phyloP scores from a whole-genome alignment of 441 rosid genomes.

The Gossypium lobatum region DNA sequence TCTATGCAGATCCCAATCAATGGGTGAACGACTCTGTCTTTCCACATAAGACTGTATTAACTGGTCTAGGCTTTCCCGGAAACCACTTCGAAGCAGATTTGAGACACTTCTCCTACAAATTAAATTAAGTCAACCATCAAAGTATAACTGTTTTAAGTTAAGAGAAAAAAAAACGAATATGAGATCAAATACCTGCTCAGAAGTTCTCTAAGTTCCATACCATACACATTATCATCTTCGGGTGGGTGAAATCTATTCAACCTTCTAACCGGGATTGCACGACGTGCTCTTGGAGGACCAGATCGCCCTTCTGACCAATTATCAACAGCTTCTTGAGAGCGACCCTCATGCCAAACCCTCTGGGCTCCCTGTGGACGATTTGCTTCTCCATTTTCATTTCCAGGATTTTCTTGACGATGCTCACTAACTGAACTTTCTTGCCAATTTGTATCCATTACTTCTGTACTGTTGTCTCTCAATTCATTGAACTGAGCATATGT shows the following conservation, averaged over 20 bases:
- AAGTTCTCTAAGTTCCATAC: slow-evolving; percentile 81
- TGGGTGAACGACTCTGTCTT: slow-evolving; percentile 70
- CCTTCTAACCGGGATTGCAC: slow-evolving; percentile 48
- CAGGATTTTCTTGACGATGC: slow-evolving; percentile 49
- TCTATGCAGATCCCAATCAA: slow-evolving; percentile 83
- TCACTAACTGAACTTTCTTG: slow-evolving; percentile 44
- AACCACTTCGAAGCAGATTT: slow-evolving; percentile 82
- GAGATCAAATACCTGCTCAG: slow-evolving; percentile 53
- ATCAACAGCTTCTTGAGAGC: slow-evolving; percentile 41
- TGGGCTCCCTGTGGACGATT: slow-evolving; percentile 36
- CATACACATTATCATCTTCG: slow-evolving; percentile 75
- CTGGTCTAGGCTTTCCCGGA: slow-evolving; percentile 87
- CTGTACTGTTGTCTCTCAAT: slow-evolving; percentile 46
- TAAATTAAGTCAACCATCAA: not conserved
- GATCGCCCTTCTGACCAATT: slow-evolving; percentile 55
- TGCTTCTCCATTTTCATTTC: slow-evolving; percentile 38
- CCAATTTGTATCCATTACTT: slow-evolving; percentile 48
- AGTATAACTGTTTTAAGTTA: not conserved
- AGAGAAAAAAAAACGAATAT: not conserved
- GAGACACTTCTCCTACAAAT: slow-evolving; percentile 77
- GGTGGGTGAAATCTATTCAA: slow-evolving; percentile 67
- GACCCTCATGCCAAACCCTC: slow-evolving; percentile 50
- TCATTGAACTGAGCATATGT: slow-evolving; percentile 38
- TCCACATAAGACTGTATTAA: slow-evolving; percentile 78
- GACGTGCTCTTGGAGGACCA: slow-evolving; percentile 49